Evolutionary conservation across 108 stramenopile species (phyloP).

Genomic region (Skeletonema costatum): DNA sequence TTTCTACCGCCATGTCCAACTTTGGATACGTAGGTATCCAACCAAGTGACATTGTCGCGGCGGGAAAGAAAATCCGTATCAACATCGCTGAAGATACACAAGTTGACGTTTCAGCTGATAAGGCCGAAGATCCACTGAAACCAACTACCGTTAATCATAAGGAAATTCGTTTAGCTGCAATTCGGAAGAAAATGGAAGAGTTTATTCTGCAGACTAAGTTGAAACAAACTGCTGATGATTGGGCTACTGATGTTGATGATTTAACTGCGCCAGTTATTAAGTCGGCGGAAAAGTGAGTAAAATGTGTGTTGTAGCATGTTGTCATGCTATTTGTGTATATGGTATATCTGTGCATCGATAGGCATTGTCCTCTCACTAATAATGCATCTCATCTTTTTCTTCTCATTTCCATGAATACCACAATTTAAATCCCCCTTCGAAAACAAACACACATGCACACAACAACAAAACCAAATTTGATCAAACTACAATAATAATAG

Average conservation of each 20-base stretch:
- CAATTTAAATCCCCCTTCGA: too few relatives aligned
- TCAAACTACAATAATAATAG: constrained; percentile 14
- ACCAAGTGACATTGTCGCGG: constrained; percentile 77
- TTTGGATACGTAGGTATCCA: constrained; percentile 69
- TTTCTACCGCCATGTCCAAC: constrained; percentile 78
- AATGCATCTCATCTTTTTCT: too few relatives aligned
- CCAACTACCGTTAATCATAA: constrained; percentile 67
- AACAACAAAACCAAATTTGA: not conserved
- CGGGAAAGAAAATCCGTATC: constrained; percentile 71
- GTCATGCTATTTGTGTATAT: not conserved
- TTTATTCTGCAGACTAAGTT: constrained; percentile 75
- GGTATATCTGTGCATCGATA: not conserved
- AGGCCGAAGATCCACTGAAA: constrained; percentile 26
- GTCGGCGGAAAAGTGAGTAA: constrained; percentile 73
- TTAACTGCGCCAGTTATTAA: constrained; percentile 67
- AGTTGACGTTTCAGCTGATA: not conserved
- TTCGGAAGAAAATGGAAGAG: constrained; percentile 84
- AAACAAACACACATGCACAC: not conserved
- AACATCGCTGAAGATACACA: constrained; percentile 47
- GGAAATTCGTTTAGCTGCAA: constrained; percentile 80
- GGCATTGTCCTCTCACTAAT: not conserved
- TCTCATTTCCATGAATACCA: too few relatives aligned
- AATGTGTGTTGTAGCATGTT: too few relatives aligned
- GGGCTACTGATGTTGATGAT: constrained; percentile 80
- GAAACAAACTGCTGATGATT: constrained; percentile 75